Conservation (phyloP, 805 yeast genomes). For the Henningerozyma blattae region DNA sequence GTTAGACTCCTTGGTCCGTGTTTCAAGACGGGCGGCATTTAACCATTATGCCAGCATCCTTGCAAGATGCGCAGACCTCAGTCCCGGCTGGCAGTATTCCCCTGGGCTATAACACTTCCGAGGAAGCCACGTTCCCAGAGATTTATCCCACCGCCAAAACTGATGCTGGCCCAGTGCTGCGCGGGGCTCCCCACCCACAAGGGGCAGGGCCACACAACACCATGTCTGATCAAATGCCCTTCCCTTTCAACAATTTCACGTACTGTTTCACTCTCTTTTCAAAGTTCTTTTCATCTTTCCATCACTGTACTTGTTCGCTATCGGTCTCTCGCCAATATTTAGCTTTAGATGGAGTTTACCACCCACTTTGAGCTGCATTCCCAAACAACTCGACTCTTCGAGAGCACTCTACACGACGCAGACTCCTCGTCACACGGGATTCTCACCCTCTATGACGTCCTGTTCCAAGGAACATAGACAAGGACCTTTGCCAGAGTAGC, state of each 20-base stretch:
- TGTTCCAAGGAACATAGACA: conserved; percentile 30
- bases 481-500: conserved; percentile 23
- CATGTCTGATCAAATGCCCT: conserved; percentile 31
- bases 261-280: conserved; percentile 34
- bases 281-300: conserved; percentile 35
- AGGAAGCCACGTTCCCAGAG: conserved; percentile 25
- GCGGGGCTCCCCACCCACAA: conserved; percentile 22
- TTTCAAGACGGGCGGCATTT: conserved; percentile 29
- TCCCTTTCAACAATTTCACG: conserved; percentile 35
- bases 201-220: conserved; percentile 20
- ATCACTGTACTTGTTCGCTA: conserved; percentile 36
- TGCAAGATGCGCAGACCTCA: conserved; percentile 28
- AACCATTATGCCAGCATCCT: conserved; percentile 29
- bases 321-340: conserved; percentile 37
- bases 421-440: conserved; percentile 27
- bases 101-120: conserved; percentile 24
- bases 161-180: conserved; percentile 27
- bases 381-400: conserved; percentile 24
- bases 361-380: conserved; percentile 30
- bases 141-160: conserved; percentile 27
- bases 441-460: conserved; percentile 33
- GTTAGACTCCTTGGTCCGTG: conserved; percentile 33
- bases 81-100: conserved; percentile 22
- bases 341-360: conserved; percentile 31
- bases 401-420: conserved; percentile 22